Evolutionary conservation across 495 filamentous ascomycete genomes (phyloP), one percentile per base, ranked within the genome.

Genomic region (Penicillium herquei): DNA sequence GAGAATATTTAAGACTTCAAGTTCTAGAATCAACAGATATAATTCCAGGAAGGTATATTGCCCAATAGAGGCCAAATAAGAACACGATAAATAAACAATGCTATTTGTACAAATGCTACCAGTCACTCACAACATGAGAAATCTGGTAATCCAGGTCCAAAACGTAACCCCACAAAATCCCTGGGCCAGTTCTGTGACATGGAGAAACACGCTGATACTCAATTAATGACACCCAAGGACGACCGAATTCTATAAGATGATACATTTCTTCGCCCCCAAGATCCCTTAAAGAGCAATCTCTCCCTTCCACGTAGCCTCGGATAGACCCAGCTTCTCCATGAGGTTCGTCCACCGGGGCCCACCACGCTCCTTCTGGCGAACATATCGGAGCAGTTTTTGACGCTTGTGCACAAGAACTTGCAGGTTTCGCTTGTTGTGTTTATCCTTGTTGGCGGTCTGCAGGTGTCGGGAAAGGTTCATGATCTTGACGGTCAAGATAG

Each of bases 401-500:
- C 94, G 78, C 74, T 86, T 86, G 70, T 99, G 94, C 52, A 95
- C 87, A 63, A 99, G 75, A 51, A 92, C 51, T 51, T 89, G 77
- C 65, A 99, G 63, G 77, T 94, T 96, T 59, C 92, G 82, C 80
- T 94, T 96, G 73, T 96, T 97, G 62, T 91, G 82, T 77, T 94
- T 97, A 67, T 99, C 94, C 62, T 85, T 77, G 47, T 77, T 78
- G 49, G 69, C 63, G 4, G 67, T 71, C 50, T 90, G 65, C 18
- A 81, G 65, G 49, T 81, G 78, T 56, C 85, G 76, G 33, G 87
- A 84, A 47, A 98, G 70, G 41, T 89, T 87, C 50, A 89, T 73
- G 63, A 99, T 99, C 78, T 97, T 97, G 45, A 90, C 82, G 8
- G 94, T 99, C 68, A 99, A 72, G 59, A 99, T 94, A n/a, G 91